phyloP scores from a whole-genome alignment of 1,284 basidiomycete species.

The Apiotrichum siamense region DNA sequence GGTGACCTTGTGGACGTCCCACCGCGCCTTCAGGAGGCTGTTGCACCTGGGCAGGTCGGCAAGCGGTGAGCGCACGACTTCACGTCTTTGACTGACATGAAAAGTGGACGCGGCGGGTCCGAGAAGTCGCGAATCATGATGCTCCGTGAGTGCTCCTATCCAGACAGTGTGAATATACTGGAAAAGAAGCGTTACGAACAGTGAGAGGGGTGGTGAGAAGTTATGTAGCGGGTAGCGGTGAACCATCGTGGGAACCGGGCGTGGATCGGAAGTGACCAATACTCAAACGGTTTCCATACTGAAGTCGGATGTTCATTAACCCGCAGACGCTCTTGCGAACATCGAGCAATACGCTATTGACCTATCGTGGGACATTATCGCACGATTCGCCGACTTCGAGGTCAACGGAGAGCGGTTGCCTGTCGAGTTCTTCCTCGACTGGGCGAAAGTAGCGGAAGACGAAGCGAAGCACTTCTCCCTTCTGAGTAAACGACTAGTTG shows the following conservation, averaged over 20 bases:
- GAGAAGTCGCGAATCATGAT: constrained; percentile 65
- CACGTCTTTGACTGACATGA: constrained; percentile 8
- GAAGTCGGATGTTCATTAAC: not conserved
- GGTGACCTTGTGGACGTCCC: constrained; percentile 57
- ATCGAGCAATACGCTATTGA: constrained; percentile 90
- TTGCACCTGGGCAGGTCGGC: constrained; percentile 54
- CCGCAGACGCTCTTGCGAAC: constrained; percentile 64
- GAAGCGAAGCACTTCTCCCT: constrained; percentile 65
- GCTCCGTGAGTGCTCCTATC: constrained; percentile 58
- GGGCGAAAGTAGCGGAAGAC: constrained; percentile 72
- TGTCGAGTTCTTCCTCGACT: constrained; percentile 66
- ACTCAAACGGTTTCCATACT: not conserved
- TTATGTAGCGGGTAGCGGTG: no score
- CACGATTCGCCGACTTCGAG: constrained; percentile 57
- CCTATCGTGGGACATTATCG: constrained; percentile 80
- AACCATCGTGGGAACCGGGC: no score
- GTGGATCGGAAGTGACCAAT: no score
- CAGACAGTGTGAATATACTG: no score
- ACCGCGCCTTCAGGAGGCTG: constrained; percentile 60
- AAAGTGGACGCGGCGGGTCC: constrained; percentile 52
- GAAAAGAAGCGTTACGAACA: no score
- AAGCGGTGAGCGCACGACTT: constrained; percentile 23
- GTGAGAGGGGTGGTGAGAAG: no score
- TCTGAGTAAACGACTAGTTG: constrained; percentile 50
- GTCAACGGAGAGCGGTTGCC: constrained; percentile 54